Evolutionary conservation across 495 filamentous ascomycete species (phyloP).

Genomic region (Trichoderma gamsii): DNA sequence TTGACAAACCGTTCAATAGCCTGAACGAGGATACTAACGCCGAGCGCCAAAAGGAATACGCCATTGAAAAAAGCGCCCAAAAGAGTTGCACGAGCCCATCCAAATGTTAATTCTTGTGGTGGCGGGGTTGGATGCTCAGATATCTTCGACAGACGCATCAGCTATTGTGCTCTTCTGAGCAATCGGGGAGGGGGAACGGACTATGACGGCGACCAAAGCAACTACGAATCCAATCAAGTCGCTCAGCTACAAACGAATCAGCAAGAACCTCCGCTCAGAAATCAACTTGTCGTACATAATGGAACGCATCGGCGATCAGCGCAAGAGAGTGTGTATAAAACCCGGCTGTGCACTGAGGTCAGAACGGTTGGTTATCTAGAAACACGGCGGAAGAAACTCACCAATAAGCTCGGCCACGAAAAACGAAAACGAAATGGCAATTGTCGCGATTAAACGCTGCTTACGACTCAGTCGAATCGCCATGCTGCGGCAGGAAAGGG

Average conservation of each 20-base stretch:
- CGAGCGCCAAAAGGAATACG: conserved; percentile 87
- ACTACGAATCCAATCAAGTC: conserved; percentile 84
- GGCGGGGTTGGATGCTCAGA: conserved; percentile 32
- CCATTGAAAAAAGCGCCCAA: conserved; percentile 93
- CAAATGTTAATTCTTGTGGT: conserved; percentile 37
- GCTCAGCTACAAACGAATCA: conserved; percentile 56
- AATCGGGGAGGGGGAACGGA: conserved; percentile 29
- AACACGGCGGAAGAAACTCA: conserved; percentile 23
- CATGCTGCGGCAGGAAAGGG: background rate
- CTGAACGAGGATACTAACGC: conserved; percentile 86
- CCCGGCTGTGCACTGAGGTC: conserved; percentile 45
- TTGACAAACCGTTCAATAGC: conserved; percentile 78
- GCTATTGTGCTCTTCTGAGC: background rate
- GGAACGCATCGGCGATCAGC: conserved; percentile 89
- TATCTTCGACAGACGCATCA: conserved; percentile 27
- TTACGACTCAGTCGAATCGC: conserved; percentile 26
- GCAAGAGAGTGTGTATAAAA: conserved; percentile 84
- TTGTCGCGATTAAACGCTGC: conserved; percentile 66
- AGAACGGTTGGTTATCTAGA: background rate
- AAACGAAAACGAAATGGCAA: conserved; percentile 75
- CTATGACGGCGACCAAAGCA: conserved; percentile 76
- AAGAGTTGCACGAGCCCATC: conserved; percentile 91
- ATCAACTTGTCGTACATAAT: conserved; percentile 59
- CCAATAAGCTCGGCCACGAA: conserved; percentile 77
- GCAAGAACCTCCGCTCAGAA: background rate